Evolutionary conservation across 768 basidiomycete species (phyloP), one percentile per base, ranked within the genome.

Genomic region (Podaxis sp.): DNA sequence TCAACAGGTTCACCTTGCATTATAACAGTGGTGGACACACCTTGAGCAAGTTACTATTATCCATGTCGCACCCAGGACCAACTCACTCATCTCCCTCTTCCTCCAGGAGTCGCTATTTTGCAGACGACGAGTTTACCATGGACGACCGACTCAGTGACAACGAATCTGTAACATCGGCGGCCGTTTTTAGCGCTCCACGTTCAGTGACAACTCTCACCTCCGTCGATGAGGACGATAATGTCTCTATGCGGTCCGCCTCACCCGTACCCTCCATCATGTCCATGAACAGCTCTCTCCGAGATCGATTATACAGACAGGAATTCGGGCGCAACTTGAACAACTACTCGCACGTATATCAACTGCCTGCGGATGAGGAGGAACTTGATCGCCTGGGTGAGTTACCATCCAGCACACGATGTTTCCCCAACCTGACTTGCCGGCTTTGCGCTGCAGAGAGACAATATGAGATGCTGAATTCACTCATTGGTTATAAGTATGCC

Each of bases 281-380:
- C 0, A 69, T 90, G 68, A 85, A 86, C 0, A 85, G 81, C 66
- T 87, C 87, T 0, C 65, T 89, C 50, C 82, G 81, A 25, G 82
- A 79, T 14, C 77, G 80, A 37, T 80, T 84, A 1, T 86, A 84
- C 72, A 80, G 78, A 57, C 79, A 84, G 28, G 88, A 91, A 67
- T 86, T 83, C 60, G 90, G 90, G 0, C 78, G 90, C 44, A 80
- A 77, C 35, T 70, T 92, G 47, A 91, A 91, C 73, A 90, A 85
- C 63, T 88, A 88, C 64, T 91, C 90, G 1, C 88, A 91, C 48
- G 80, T 92, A 1, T 93, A 93, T 67, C 81, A 81, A 46, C 76
- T 93, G 27, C 89, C 91, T 11, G 91, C 89, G 27, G 91, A 92
- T 63, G 86, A 88, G 6, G 88, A 90, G 65, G 91, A 92, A 64